A percentile compares a stretch with the other conserved stretches of the same genome.
Evolutionary conservation across 2,329 filamentous ascomycete genomes (phyloP).

Genomic region (Sordariomycetes sp.): DNA sequence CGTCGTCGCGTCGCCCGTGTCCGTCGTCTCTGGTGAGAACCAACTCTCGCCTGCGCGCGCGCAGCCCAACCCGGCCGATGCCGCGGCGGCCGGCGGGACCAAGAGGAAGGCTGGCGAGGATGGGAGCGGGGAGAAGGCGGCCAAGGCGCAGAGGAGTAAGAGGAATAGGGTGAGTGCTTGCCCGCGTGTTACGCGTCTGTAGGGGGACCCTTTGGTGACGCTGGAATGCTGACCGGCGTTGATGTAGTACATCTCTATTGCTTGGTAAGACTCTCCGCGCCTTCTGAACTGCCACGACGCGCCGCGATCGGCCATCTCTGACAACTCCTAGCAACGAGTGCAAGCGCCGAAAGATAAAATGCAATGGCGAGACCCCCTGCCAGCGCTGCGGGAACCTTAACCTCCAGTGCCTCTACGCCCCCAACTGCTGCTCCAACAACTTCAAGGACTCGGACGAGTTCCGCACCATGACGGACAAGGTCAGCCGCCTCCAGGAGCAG

Average conservation of each 20-base stretch:
- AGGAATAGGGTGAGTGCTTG: conserved; percentile 37
- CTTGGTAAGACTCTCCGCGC: conserved; percentile 32
- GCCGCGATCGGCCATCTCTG: not conserved
- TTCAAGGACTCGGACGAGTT: conserved; percentile 93
- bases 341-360: conserved; percentile 64
- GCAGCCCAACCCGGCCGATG: conserved; percentile 1
- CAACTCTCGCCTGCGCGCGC: not conserved
- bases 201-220: not conserved
- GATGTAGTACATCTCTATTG: conserved; percentile 44
- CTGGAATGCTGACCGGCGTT: not conserved
- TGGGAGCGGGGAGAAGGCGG: conserved; percentile 7
- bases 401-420: conserved; percentile 50
- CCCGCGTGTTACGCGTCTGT: conserved; percentile 1
- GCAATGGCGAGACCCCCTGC: conserved; percentile 57
- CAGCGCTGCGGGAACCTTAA: conserved; percentile 56
- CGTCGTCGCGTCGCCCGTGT: not conserved
- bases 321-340: conserved; percentile 47
- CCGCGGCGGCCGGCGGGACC: conserved; percentile 1
- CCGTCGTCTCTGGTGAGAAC: not conserved
- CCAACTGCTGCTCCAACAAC: conserved; percentile 57
- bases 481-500: conserved; percentile 68
- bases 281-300: not conserved
- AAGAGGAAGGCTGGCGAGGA: conserved; percentile 20
- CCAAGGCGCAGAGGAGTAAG: conserved; percentile 44
- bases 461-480: conserved; percentile 63